A percentile compares a stretch with the other conserved stretches of the same genome.
These are phyloP conservation scores for Populus nigra DNA, from an alignment of 345 rosid species.

Conservation along the genomic window DNA sequence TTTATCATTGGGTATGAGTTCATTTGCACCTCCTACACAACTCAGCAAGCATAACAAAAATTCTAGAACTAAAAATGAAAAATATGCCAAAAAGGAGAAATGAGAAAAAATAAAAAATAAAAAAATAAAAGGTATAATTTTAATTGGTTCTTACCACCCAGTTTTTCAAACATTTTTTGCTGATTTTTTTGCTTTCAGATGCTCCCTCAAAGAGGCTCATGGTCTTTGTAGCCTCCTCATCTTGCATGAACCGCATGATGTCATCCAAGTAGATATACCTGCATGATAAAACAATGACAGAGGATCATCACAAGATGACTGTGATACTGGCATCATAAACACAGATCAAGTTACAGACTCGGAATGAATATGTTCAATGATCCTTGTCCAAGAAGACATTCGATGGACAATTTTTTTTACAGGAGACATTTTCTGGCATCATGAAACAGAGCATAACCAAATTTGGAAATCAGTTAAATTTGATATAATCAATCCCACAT, in stretches of 20 bases:
- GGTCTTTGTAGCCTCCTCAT: conserved; percentile 31
- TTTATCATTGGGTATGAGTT: not conserved
- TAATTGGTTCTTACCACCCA: conserved; percentile 33
- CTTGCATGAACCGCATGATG: conserved; percentile 32
- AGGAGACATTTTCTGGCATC: not conserved
- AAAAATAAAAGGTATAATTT: not conserved
- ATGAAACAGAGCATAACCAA: not conserved
- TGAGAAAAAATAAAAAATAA: too few species aligned
- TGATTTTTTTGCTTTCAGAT: conserved; percentile 31
- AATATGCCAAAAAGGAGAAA: not conserved
- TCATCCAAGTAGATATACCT: conserved; percentile 30
- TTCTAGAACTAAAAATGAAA: not conserved
- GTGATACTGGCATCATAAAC: not conserved
- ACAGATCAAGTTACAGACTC: not conserved
- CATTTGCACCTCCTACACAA: not conserved
- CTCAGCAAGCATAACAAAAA: not conserved
- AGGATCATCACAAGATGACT: not conserved
- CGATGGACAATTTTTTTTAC: not conserved
- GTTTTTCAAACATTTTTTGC: conserved; percentile 31
- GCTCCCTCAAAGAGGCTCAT: conserved; percentile 32
- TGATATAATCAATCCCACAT: not conserved
- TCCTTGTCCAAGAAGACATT: not conserved
- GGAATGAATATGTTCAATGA: not conserved
- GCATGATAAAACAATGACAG: not conserved
- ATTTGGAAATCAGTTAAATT: not conserved